These are phyloP conservation scores for Syncephalastrum sp. DNA, from an alignment of 371 early-diverging fungal species.

Conservation along the genomic window DNA sequence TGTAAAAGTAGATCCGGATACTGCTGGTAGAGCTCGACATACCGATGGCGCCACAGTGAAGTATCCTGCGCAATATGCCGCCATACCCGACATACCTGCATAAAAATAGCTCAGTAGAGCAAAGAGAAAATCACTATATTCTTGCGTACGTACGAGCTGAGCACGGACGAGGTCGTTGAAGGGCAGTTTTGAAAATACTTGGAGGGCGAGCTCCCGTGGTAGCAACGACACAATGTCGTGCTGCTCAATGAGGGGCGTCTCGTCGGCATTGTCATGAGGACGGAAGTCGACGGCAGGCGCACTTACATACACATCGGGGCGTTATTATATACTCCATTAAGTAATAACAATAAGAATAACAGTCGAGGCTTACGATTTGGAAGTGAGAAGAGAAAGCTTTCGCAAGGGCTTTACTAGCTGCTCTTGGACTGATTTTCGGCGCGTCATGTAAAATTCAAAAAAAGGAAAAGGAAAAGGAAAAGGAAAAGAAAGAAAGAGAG, in stretches of 20 bases:
- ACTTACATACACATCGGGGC: not conserved
- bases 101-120: not conserved
- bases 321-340: conserved; percentile 1
- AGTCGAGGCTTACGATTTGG: no score
- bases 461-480: conserved; percentile 4
- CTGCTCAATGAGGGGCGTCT: conserved; percentile 9
- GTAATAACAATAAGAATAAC: no score
- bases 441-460: conserved; percentile 20
- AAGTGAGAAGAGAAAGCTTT: conserved; percentile 24
- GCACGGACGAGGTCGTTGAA: conserved; percentile 37
- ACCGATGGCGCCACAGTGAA: conserved; percentile 34
- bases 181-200: conserved; percentile 29
- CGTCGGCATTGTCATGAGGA: not conserved
- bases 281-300: not conserved
- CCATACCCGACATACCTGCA: conserved; percentile 43
- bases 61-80: conserved; percentile 31
- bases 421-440: conserved; percentile 34
- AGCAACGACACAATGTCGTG: conserved; percentile 25
- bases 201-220: conserved; percentile 35
- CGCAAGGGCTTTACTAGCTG: conserved; percentile 33
- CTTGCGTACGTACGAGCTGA: conserved; percentile 32
- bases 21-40: conserved; percentile 20
- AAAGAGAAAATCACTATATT: not conserved
- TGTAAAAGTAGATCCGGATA: conserved; percentile 39
- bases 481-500: conserved; percentile 16